Conservation (phyloP, 495 filamentous ascomycete species). For the Tuber umbilicatum region DNA sequence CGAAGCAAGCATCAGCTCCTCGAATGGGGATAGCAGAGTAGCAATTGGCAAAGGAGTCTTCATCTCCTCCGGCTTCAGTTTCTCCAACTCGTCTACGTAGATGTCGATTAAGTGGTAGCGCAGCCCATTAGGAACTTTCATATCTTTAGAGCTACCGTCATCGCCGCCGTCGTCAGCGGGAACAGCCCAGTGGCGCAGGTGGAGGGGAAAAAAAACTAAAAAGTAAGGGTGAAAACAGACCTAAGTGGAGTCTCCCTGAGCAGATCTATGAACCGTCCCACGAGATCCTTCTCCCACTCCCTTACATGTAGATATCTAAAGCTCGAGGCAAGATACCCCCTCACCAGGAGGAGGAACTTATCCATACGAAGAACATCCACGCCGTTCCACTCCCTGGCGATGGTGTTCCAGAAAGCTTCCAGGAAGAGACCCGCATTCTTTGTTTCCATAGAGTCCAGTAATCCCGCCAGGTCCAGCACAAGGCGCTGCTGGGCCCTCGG, state of each 20-base stretch:
- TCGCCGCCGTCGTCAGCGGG: not conserved
- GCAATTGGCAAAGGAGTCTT: slow-evolving; percentile 49
- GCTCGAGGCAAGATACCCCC: slow-evolving; percentile 63
- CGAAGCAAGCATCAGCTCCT: slow-evolving; percentile 51
- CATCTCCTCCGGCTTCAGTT: slow-evolving; percentile 49
- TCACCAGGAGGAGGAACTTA: slow-evolving; percentile 82
- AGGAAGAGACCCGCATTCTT: slow-evolving; percentile 60
- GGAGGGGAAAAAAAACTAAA: not conserved
- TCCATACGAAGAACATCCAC: slow-evolving; percentile 86
- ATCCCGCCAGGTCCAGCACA: slow-evolving; percentile 64
- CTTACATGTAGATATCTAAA: slow-evolving; percentile 52
- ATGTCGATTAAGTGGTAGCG: slow-evolving; percentile 84
- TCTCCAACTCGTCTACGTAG: slow-evolving; percentile 80
- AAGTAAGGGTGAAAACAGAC: slow-evolving; percentile 12
- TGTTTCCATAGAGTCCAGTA: slow-evolving; percentile 59
- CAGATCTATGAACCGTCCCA: slow-evolving; percentile 37
- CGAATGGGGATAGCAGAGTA: slow-evolving; percentile 55
- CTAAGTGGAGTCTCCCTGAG: slow-evolving; percentile 45
- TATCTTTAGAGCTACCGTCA: slow-evolving; percentile 40
- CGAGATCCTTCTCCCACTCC: slow-evolving; percentile 41
- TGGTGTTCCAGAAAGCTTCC: slow-evolving; percentile 81
- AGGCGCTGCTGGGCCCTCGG: slow-evolving; percentile 80
- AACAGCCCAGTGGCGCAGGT: slow-evolving; percentile 29
- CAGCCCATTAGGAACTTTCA: slow-evolving; percentile 67
- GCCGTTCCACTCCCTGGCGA: slow-evolving; percentile 69